Base-by-base conservation (phyloP, 805 yeast species). In the Zygosaccharomyces rouxii region DNA sequence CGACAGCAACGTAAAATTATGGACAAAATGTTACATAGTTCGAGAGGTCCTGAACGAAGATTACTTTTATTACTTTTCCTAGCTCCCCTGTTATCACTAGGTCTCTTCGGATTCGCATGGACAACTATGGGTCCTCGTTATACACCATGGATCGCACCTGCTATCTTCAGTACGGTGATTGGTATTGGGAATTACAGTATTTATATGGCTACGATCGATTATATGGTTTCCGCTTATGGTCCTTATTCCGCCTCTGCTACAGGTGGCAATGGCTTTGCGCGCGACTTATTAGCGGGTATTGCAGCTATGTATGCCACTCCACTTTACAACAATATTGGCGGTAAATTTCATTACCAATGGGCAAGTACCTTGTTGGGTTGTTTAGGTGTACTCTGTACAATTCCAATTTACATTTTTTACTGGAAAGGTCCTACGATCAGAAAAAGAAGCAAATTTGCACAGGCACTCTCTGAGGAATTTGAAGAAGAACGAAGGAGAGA, bases 251-350 rank as follows among this genome's bases (percentile, higher is more conserved):
- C 49, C 7, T 46, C 49, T 10, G 49, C 49, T 11, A 40, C 49
- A 11, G 49, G 49, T 29, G 49, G 45, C 22, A 46, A 46, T 31
- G 45, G 49, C 14, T 19, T 46, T 41, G 49, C 49, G 9, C 49
- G 49, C 40, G 49, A 46, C 30, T 45, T 46, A 22, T 35, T 46
- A 35, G 40, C 45, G 25, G 49, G 45, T 25, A 29, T 46, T n/a
- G 49, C 49, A 9, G 49, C 49, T 13, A 46, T 46, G 49, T 46
- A 46, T 26, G 49, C 49, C 2, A 46, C 42, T 14, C 49, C 49
- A 21, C 35, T 46, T 13, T 46, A 40, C 25, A 38, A 46, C 14
- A 46, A 46, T 23, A 46, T 46, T 9, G 49, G 49, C 5, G 40
- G 39, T 31, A 46, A 37, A 19, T 40, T 46, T 29, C 49, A 46